Base-by-base conservation (phyloP, 2,329 filamentous ascomycete genomes). In the Cladorrhinum sp. region DNA sequence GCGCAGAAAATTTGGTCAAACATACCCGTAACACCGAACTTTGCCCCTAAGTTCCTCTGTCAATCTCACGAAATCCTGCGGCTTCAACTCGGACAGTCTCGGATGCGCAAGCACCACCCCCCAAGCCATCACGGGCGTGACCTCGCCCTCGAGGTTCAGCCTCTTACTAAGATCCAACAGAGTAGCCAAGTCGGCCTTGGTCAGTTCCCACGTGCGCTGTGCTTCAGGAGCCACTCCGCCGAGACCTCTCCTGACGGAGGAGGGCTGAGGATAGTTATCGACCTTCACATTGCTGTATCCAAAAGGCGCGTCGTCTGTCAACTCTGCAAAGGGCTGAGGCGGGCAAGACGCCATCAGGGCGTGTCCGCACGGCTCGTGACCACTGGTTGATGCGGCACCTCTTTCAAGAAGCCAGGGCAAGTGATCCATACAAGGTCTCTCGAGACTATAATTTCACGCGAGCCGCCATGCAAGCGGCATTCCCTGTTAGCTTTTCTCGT, bases 101-200 rank as follows among this genome's bases (percentile, higher is more conserved):
- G 89, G 85, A 74, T 95, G 88, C 51, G 81, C 82, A 64, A 92
- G 79, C 55, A 98, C 82, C 76, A 91, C 89, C 55, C 91, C 89
- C 86, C 95, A 94, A 0, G 93, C 93, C 91, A 96, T 96, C 66
- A 97, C 90, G 0, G 95, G 95, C 18, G 94, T 98, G 69, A 98
- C 91, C 76, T 96, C 91, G 57, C 92, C 92, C 63, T 95, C 91
- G 1, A 95, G 85, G 68, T 95, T 88, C 24, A 97, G 81, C 68
- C 88, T 86, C 68, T 87, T 85, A 76, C 92, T 96, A 59, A 97
- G 82, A 71, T 96, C 90, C 62, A 97, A 83, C 58, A 98, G 80
- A 58, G 90, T 96, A 56, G 87, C 79, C 55, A 99, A 81, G 70
- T 95, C 91, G 39, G 83, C 84, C 72, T 89, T 90, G 62, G 83